These are phyloP conservation scores for Umbilicus rupestris DNA, from an alignment of 164 flowering plant species.

Conservation along the genomic window DNA sequence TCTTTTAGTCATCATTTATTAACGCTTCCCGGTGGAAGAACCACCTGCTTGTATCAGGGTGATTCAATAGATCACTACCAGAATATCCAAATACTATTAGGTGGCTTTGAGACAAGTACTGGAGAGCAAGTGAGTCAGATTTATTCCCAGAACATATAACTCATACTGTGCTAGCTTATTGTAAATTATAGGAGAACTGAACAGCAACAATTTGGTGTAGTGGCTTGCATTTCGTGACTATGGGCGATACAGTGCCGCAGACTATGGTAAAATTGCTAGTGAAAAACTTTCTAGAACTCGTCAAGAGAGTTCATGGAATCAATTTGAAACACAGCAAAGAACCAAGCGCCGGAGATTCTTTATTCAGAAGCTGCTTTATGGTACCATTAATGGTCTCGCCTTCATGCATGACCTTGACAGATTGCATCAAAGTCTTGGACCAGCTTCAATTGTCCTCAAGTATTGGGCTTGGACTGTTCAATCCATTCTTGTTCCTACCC, in stretches of 20 bases:
- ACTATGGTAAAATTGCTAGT: conserved; percentile 64
- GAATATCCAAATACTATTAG: conserved; percentile 66
- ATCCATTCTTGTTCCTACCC: neutral
- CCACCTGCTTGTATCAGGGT: conserved; percentile 27
- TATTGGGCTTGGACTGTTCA: conserved; percentile 22
- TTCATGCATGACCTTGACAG: conserved; percentile 83
- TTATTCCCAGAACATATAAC: conserved; percentile 14
- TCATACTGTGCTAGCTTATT: neutral
- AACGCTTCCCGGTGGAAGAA: neutral
- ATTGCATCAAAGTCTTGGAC: conserved; percentile 96
- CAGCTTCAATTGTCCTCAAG: conserved; percentile 88
- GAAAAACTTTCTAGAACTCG: conserved; percentile 38
- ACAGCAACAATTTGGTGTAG: conserved; percentile 30
- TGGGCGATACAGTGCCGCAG: conserved; percentile 86
- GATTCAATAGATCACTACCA: conserved; percentile 34
- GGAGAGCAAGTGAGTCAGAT: conserved; percentile 96
- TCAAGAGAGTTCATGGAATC: conserved; percentile 49
- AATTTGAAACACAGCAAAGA: conserved; percentile 38
- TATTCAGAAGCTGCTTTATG: conserved; percentile 58
- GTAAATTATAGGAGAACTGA: neutral
- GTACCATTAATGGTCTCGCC: conserved; percentile 61
- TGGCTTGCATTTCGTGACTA: conserved; percentile 91
- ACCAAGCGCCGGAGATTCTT: conserved; percentile 50
- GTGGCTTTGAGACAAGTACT: conserved; percentile 87
- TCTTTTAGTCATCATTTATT: neutral